Percentiles rank a stretch among this genome's conserved stretches.
Conservation (phyloP, 257 asterid genomes). For the Scutellaria minor region DNA sequence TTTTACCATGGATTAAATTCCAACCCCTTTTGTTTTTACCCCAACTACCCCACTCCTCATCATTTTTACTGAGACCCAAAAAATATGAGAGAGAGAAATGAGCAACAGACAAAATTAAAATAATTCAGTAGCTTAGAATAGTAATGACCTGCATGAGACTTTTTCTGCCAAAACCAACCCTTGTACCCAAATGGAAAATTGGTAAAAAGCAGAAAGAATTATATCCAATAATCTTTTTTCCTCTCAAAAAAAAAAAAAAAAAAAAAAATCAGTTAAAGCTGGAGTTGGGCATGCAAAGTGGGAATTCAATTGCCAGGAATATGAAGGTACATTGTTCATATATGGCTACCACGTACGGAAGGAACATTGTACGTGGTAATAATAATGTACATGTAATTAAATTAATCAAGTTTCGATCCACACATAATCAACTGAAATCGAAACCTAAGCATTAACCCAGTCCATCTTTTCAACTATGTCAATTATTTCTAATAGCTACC, state of each 20-base stretch:
- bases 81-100: conserved; percentile 8
- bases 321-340: conserved; percentile 39
- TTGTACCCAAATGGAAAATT: conserved; percentile 46
- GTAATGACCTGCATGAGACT: conserved; percentile 61
- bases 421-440: background rate
- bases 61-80: conserved; percentile 25
- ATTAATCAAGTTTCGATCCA: background rate
- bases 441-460: background rate
- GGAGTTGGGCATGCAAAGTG: conserved; percentile 46
- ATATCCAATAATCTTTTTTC: background rate
- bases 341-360: conserved; percentile 33
- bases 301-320: conserved; percentile 33
- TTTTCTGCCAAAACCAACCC: conserved; percentile 55
- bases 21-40: background rate
- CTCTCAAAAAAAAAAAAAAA: conserved; percentile 21
- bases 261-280: conserved; percentile 31
- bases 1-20: conserved; percentile 4
- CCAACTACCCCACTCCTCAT: background rate
- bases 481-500: conserved; percentile 37
- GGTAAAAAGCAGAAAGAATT: conserved; percentile 25
- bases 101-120: conserved; percentile 56
- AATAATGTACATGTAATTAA: background rate
- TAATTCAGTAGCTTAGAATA: conserved; percentile 61
- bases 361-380: background rate
- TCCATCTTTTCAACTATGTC: conserved; percentile 32